Evolutionary conservation across 2,329 filamentous ascomycete species (phyloP).

Genomic region (Emericellopsis atlantica): DNA sequence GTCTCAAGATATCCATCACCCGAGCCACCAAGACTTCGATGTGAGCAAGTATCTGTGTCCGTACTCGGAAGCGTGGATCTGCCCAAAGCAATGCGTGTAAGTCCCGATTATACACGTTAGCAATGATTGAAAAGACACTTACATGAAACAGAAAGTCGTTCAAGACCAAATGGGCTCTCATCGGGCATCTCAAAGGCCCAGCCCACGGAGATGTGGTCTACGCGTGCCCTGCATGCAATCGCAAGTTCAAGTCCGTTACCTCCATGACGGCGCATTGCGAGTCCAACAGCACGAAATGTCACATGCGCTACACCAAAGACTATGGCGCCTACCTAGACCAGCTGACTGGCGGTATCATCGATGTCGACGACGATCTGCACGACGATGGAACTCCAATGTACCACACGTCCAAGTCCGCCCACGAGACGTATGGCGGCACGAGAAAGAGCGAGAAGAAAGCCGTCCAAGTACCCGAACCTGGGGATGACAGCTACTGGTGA

Average conservation of each 20-base stretch:
- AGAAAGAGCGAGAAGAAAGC: background rate
- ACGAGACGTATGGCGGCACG: slow-evolving; percentile 1
- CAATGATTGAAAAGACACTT: background rate
- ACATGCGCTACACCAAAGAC: slow-evolving; percentile 24
- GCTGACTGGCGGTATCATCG: slow-evolving; percentile 23
- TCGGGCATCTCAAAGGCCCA: slow-evolving; percentile 29
- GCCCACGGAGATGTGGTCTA: slow-evolving; percentile 22
- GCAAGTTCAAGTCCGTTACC: slow-evolving; percentile 24
- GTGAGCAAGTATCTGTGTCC: slow-evolving; percentile 30
- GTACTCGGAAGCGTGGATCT: slow-evolving; percentile 32
- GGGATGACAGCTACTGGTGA: no score
- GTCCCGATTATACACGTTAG: slow-evolving; percentile 6
- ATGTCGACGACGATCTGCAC: slow-evolving; percentile 12
- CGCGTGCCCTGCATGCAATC: slow-evolving; percentile 31
- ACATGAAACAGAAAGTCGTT: slow-evolving; percentile 24
- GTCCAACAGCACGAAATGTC: slow-evolving; percentile 25
- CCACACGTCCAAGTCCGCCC: slow-evolving; percentile 1
- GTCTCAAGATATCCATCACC: slow-evolving; percentile 23
- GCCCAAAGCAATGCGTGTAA: slow-evolving; percentile 40
- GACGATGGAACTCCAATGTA: slow-evolving; percentile 21
- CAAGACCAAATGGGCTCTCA: slow-evolving; percentile 15
- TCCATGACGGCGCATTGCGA: slow-evolving; percentile 37
- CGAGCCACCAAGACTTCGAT: slow-evolving; percentile 32
- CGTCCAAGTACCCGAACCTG: no score
- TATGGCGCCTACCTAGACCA: slow-evolving; percentile 24